Conservation (phyloP, 108 stramenopile species). For the Skeletonema grethae region DNA sequence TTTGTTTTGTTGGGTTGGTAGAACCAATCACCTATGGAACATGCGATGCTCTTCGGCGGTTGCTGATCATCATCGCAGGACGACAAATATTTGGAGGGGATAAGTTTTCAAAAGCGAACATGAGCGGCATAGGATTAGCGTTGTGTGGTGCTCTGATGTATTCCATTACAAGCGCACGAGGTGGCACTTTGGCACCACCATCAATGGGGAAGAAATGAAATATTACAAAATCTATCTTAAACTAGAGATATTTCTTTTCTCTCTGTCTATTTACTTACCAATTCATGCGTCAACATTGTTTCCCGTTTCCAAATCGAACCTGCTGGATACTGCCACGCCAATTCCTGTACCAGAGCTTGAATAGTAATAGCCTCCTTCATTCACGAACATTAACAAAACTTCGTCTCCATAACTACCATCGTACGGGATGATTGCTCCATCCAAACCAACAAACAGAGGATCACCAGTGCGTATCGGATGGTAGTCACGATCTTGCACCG, state of each 20-base stretch:
- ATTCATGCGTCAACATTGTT: neutral
- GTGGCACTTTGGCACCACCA: neutral
- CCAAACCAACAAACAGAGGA: slow-evolving; percentile 12
- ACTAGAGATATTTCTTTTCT: neutral
- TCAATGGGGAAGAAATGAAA: slow-evolving; percentile 2
- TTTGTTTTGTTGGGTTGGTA: slow-evolving; percentile 73
- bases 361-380: slow-evolving; percentile 44
- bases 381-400: slow-evolving; percentile 34
- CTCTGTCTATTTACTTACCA: neutral
- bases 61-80: slow-evolving; percentile 71
- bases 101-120: slow-evolving; percentile 59
- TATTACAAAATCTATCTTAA: neutral
- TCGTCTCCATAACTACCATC: slow-evolving; percentile 24
- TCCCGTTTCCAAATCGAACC: slow-evolving; percentile 46
- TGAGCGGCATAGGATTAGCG: slow-evolving; percentile 61
- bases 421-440: slow-evolving; percentile 18
- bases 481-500: slow-evolving; percentile 19
- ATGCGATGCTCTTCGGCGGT: slow-evolving; percentile 69
- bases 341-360: slow-evolving; percentile 59
- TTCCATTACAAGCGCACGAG: slow-evolving; percentile 51
- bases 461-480: slow-evolving; percentile 2
- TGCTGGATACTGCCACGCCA: slow-evolving; percentile 44
- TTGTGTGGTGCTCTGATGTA: slow-evolving; percentile 68
- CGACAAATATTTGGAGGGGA: slow-evolving; percentile 67
- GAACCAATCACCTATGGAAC: slow-evolving; percentile 77